A percentile compares a stretch with the other conserved stretches of the same genome.
Evolutionary conservation across 345 rosid genomes (phyloP).

Genomic region (Brassica rapa): DNA sequence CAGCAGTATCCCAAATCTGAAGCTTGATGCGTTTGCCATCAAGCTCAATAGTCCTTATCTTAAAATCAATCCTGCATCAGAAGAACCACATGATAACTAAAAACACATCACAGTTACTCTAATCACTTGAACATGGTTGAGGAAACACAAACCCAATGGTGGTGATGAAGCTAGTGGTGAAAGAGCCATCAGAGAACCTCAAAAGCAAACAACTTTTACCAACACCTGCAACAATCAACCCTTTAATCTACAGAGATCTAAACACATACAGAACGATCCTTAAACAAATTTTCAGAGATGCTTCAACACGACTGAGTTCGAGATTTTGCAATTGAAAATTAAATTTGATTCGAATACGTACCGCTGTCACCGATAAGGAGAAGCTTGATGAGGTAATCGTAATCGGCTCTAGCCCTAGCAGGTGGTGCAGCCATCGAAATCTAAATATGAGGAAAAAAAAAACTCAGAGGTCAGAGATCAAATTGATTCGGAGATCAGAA

Average conservation of each 20-base stretch:
- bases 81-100: background rate
- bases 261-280: constrained; percentile 11
- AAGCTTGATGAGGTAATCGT: constrained; percentile 74
- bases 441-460: background rate
- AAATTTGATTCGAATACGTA: constrained; percentile 24
- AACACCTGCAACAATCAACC: constrained; percentile 52
- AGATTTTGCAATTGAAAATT: background rate
- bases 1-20: constrained; percentile 85
- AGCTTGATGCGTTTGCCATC: constrained; percentile 76
- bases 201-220: constrained; percentile 97
- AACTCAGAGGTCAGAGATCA: background rate
- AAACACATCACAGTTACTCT: background rate
- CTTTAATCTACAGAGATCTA: constrained; percentile 9
- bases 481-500: background rate
- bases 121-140: background rate
- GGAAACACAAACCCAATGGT: constrained; percentile 73
- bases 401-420: constrained; percentile 77
- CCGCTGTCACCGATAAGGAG: constrained; percentile 81
- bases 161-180: constrained; percentile 97
- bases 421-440: constrained; percentile 70
- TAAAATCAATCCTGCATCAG: constrained; percentile 64
- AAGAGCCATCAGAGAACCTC: constrained; percentile 93
- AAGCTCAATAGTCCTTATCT: constrained; percentile 81
- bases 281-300: background rate
- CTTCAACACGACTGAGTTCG: background rate